phyloP scores from a whole-genome alignment of 1,284 basidiomycete species.

The Moesziomyces sp. region DNA sequence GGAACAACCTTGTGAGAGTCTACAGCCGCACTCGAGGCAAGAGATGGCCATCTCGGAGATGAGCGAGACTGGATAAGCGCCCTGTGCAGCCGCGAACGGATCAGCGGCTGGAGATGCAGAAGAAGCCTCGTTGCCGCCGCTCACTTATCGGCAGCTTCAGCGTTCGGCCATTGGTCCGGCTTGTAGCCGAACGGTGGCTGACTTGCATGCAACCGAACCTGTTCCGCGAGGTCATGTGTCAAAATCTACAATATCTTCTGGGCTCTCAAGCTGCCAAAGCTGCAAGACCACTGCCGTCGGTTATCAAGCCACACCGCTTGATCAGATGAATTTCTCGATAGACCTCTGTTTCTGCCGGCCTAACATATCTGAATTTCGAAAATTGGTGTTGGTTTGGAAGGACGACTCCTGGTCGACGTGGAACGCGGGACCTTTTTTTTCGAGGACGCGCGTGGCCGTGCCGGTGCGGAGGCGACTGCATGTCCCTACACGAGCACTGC shows the following conservation, averaged over 20 bases:
- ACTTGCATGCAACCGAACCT: too few relatives aligned
- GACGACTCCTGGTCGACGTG: slow-evolving; percentile 27
- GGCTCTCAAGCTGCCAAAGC: too few relatives aligned
- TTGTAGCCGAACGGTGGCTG: not conserved
- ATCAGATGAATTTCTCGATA: not conserved
- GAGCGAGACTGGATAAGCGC: not conserved
- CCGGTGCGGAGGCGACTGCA: not conserved
- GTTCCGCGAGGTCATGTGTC: not conserved
- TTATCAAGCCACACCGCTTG: too few relatives aligned
- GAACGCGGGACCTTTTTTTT: slow-evolving; percentile 10
- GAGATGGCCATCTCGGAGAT: not conserved
- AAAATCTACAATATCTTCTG: not conserved
- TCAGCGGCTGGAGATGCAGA: not conserved
- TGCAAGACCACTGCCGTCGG: too few relatives aligned
- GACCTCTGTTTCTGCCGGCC: not conserved
- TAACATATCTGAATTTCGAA: not conserved
- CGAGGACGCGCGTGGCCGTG: not conserved
- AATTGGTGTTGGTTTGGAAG: slow-evolving; percentile 35
- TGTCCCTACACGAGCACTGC: too few relatives aligned
- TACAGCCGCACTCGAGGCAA: not conserved
- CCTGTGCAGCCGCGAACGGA: not conserved
- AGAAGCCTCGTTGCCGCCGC: not conserved
- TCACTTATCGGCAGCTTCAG: not conserved
- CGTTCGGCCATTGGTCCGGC: not conserved
- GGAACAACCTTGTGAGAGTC: too few relatives aligned